Conservation (phyloP, 139 green algal genomes). For the Chlorella sp. region DNA sequence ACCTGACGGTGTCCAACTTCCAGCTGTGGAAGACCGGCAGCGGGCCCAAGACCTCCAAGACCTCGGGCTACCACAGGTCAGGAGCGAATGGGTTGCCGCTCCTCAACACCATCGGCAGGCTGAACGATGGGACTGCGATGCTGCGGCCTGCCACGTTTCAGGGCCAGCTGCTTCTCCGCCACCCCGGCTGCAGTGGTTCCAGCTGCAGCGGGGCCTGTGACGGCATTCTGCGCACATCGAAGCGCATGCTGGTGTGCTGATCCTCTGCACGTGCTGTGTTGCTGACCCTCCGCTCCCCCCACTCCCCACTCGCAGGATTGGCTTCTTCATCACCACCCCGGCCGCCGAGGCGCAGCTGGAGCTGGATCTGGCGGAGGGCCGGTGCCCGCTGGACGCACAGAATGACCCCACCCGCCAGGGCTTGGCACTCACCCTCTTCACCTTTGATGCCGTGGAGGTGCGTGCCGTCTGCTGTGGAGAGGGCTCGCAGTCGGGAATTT, state of each 20-base stretch:
- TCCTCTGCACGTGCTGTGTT: background rate
- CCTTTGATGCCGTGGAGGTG: conserved; percentile 59
- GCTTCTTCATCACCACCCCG: conserved; percentile 75
- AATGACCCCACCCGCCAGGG: conserved; percentile 36
- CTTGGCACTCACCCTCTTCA: conserved; percentile 59
- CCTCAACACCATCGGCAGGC: too few relatives aligned
- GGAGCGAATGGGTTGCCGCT: too few relatives aligned
- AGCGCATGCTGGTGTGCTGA: background rate
- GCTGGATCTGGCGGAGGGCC: conserved; percentile 54
- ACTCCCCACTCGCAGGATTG: conserved; percentile 34
- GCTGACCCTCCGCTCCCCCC: background rate
- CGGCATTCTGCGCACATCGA: too few relatives aligned
- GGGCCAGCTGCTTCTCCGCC: too few relatives aligned
- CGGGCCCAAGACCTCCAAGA: background rate
- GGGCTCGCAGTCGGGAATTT: too few relatives aligned
- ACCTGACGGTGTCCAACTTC: conserved; percentile 63
- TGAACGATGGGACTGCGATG: too few relatives aligned
- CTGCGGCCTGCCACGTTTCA: too few relatives aligned
- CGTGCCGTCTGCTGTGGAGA: too few relatives aligned
- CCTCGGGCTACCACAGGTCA: too few relatives aligned
- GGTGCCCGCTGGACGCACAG: conserved; percentile 67
- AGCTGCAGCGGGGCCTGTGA: too few relatives aligned
- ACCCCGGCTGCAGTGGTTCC: too few relatives aligned
- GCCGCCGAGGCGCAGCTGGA: conserved; percentile 70
- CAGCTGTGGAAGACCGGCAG: conserved; percentile 31